Conservation (phyloP, 306 rosid genomes). For the Elaeagnus macrophylla region DNA sequence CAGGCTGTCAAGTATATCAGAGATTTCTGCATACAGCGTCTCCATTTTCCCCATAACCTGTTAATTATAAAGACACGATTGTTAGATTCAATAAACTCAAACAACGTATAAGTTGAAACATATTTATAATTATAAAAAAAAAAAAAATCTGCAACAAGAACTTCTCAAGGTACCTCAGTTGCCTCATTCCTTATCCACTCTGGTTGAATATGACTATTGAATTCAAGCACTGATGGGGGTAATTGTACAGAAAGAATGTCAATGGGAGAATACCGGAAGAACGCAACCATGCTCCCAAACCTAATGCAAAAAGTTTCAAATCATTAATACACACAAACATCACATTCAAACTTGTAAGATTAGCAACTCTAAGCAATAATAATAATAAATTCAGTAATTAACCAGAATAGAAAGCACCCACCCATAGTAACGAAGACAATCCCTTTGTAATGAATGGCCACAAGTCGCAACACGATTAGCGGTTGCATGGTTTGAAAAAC, state of each 20-base stretch:
- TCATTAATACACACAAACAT: not conserved
- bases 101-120: constrained; percentile 5
- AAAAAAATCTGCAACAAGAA: not conserved
- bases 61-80: constrained; percentile 1
- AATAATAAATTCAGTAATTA: constrained; percentile 8
- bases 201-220: constrained; percentile 52
- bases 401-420: constrained; percentile 24
- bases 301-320: constrained; percentile 24
- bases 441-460: constrained; percentile 98
- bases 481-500: constrained; percentile 97
- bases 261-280: constrained; percentile 85
- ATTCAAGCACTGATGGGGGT: constrained; percentile 78
- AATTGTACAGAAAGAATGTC: constrained; percentile 78
- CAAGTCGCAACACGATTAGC: constrained; percentile 95
- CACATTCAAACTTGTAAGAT: constrained; percentile 20
- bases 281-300: constrained; percentile 93
- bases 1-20: constrained; percentile 51
- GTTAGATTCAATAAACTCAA: constrained; percentile 15
- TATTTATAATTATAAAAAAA: not conserved
- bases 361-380: constrained; percentile 9
- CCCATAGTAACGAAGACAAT: constrained; percentile 98
- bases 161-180: constrained; percentile 46
- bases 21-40: constrained; percentile 63
- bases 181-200: constrained; percentile 79
- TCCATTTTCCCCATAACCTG: constrained; percentile 74